Percentiles rank a stretch among this genome's conserved stretches.
phyloP scores from a whole-genome alignment of 805 yeast species.

The Alloascoidea hylecoeti region DNA sequence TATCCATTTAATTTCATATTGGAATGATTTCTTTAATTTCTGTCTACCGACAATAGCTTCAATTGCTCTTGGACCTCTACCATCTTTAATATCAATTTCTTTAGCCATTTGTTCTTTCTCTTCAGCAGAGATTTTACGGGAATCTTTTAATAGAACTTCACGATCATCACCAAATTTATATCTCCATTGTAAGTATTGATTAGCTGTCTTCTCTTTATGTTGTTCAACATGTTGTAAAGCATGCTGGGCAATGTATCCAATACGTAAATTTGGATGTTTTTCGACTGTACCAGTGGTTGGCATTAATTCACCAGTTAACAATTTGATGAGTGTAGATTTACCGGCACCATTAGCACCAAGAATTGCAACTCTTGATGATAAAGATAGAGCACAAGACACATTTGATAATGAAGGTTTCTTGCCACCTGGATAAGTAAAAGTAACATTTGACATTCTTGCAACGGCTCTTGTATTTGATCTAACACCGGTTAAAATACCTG shows the following conservation, averaged over 20 bases:
- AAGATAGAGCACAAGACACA: conserved; percentile 82
- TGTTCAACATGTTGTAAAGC: conserved; percentile 95
- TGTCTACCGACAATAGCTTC: conserved; percentile 97
- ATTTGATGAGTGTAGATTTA: conserved; percentile 87
- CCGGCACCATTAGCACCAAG: conserved; percentile 99
- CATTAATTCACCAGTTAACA: conserved; percentile 82
- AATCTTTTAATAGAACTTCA: conserved; percentile 87
- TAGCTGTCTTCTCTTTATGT: conserved; percentile 96
- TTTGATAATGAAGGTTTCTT: conserved; percentile 63
- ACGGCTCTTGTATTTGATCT: conserved; percentile 90
- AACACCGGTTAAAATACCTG: conserved; percentile 95
- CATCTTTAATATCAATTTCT: conserved; percentile 71
- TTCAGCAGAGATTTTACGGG: conserved; percentile 70
- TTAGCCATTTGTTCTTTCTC: conserved; percentile 69
- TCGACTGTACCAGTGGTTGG: conserved; percentile 86
- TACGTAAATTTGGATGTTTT: conserved; percentile 95
- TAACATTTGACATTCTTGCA: conserved; percentile 73
- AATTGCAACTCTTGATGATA: conserved; percentile 94
- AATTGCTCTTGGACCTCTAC: conserved; percentile 74
- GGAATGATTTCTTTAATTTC: conserved; percentile 91
- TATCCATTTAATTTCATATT: conserved; percentile 93
- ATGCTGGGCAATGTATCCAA: conserved; percentile 97
- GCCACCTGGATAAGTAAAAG: conserved; percentile 85
- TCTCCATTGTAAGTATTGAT: conserved; percentile 97
- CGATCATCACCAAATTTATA: conserved; percentile 96